phyloP scores from a whole-genome alignment of 2,329 filamentous ascomycete species.

The Colletotrichum horii region DNA sequence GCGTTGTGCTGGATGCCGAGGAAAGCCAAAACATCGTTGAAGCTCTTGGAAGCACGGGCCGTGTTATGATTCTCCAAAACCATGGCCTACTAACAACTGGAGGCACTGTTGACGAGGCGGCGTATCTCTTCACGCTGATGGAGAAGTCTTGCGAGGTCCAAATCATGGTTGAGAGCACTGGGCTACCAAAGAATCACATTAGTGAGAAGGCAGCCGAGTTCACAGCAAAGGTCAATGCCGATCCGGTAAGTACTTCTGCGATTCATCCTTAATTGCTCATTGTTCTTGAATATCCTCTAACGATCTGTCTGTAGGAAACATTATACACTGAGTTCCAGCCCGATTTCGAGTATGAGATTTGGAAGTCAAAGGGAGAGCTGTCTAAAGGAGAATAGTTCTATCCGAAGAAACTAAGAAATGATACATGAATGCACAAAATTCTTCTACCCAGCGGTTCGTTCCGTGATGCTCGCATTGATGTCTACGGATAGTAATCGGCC shows the following conservation, averaged over 20 bases:
- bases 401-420: not conserved
- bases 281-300: not conserved
- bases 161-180: slow-evolving; percentile 33
- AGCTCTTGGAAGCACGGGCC: slow-evolving; percentile 57
- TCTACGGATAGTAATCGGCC: not conserved
- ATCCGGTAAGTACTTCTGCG: not conserved
- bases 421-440: not conserved
- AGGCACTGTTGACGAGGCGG: slow-evolving; percentile 69
- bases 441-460: not conserved
- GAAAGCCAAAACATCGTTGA: slow-evolving; percentile 22
- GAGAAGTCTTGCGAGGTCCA: slow-evolving; percentile 37
- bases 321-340: not conserved
- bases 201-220: slow-evolving; percentile 39
- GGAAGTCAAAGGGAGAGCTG: not conserved
- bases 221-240: not conserved
- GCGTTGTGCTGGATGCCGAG: not conserved
- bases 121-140: slow-evolving; percentile 59
- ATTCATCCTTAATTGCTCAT: not conserved
- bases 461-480: not conserved
- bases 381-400: not conserved
- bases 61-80: slow-evolving; percentile 64
- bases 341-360: not conserved
- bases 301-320: not conserved
- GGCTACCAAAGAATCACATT: slow-evolving; percentile 32
- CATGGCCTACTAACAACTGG: slow-evolving; percentile 70